Conservation (phyloP, 768 basidiomycete species). For the Amanita pseudoporphyria region DNA sequence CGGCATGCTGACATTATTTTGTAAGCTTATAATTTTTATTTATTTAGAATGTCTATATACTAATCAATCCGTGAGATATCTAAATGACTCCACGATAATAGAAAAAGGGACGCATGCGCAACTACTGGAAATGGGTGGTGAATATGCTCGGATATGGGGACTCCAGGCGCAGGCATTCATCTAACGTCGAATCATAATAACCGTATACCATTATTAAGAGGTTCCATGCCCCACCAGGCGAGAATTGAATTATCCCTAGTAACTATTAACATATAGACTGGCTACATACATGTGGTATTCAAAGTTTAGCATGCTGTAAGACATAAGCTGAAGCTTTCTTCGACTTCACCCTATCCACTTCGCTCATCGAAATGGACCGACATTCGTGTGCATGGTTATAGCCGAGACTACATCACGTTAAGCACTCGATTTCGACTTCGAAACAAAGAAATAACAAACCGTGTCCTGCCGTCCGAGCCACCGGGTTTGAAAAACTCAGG, state of each 20-base stretch:
- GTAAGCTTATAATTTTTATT: slow-evolving; percentile 25
- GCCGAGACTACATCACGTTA: slow-evolving; percentile 41
- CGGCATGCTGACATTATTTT: too few relatives aligned
- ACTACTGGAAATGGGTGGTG: slow-evolving; percentile 43
- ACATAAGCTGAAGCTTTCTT: slow-evolving; percentile 45
- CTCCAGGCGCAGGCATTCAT: slow-evolving; percentile 68
- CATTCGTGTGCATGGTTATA: slow-evolving; percentile 75
- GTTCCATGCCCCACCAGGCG: too few relatives aligned
- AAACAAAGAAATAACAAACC: slow-evolving; percentile 22
- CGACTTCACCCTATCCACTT: slow-evolving; percentile 73
- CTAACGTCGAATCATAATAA: background rate
- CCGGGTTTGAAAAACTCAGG: slow-evolving; percentile 67
- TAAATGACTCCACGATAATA: slow-evolving; percentile 49
- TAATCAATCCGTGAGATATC: slow-evolving; percentile 37
- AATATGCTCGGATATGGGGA: slow-evolving; percentile 67
- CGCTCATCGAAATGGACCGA: slow-evolving; percentile 46
- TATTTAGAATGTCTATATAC: background rate
- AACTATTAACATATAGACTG: too few relatives aligned
- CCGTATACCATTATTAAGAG: too few relatives aligned
- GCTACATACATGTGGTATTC: slow-evolving; percentile 5
- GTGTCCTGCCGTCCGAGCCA: slow-evolving; percentile 56
- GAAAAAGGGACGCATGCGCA: slow-evolving; percentile 62
- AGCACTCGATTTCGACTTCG: background rate
- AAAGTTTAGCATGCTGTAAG: slow-evolving; percentile 38
- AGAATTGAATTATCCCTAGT: too few relatives aligned